These are phyloP conservation scores for Neurospora tetraspora DNA, from an alignment of 495 filamentous ascomycete species.

Conservation along the genomic window DNA sequence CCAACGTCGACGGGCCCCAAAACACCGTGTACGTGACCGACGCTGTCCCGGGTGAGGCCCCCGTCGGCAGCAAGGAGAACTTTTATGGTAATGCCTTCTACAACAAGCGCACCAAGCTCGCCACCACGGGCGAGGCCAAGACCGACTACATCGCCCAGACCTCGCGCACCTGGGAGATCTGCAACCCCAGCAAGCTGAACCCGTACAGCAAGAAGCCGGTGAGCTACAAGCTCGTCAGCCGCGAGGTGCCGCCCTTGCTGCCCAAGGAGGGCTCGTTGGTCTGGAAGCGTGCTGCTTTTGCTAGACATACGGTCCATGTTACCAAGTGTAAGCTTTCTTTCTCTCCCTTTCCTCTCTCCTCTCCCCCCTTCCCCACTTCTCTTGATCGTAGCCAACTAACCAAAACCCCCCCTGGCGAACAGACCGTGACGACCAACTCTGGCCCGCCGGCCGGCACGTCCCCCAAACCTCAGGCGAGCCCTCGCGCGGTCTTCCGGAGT, in stretches of 20 bases:
- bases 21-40: conserved; percentile 86
- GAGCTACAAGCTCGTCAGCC: conserved; percentile 85
- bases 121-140: conserved; percentile 58
- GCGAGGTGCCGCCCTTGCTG: conserved; percentile 70
- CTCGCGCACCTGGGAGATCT: conserved; percentile 83
- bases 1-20: conserved; percentile 76
- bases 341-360: neutral
- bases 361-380: neutral
- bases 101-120: conserved; percentile 76
- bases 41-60: conserved; percentile 51
- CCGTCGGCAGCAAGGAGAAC: conserved; percentile 74
- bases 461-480: conserved; percentile 87
- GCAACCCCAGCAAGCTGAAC: conserved; percentile 75
- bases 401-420: neutral
- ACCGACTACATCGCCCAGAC: conserved; percentile 75
- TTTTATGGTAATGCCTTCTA: conserved; percentile 92
- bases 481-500: conserved; percentile 65
- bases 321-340: conserved; percentile 60
- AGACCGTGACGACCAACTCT: conserved; percentile 80
- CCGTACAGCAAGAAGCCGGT: conserved; percentile 77
- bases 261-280: conserved; percentile 77
- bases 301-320: conserved; percentile 82
- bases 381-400: too few species aligned
- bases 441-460: conserved; percentile 88
- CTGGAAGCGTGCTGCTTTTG: conserved; percentile 92